These are phyloP conservation scores for Primulina tabacum DNA, from an alignment of 257 asterid genomes.

Conservation along the genomic window DNA sequence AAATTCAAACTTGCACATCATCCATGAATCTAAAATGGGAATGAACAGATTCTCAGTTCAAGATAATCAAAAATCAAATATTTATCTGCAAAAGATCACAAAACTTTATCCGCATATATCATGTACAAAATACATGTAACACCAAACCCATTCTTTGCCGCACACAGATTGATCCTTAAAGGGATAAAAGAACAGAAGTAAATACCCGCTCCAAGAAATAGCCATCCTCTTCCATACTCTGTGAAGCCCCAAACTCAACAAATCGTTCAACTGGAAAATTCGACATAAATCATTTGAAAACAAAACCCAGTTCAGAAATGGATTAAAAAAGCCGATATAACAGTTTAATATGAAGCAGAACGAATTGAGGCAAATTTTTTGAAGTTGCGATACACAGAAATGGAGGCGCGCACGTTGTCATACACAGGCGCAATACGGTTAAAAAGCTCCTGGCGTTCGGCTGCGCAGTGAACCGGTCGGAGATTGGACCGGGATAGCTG, in stretches of 20 bases:
- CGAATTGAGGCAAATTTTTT: conserved; percentile 1
- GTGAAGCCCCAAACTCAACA: conserved; percentile 68
- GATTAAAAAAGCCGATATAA: too few species aligned
- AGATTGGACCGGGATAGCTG: conserved; percentile 28
- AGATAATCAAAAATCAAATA: conserved; percentile 16
- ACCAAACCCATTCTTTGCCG: not conserved
- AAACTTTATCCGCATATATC: not conserved
- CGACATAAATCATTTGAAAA: not conserved
- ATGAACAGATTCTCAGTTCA: not conserved
- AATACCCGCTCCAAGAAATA: conserved; percentile 84
- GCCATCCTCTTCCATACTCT: conserved; percentile 89
- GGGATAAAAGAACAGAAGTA: not conserved
- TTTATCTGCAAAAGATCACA: not conserved
- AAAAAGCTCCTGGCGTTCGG: conserved; percentile 68
- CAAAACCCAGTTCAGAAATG: not conserved
- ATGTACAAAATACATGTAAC: not conserved
- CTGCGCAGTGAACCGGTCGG: conserved; percentile 37
- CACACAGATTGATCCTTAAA: not conserved
- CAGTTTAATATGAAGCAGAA: not conserved
- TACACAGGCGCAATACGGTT: conserved; percentile 84
- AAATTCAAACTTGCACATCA: not conserved
- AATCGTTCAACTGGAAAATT: conserved; percentile 63
- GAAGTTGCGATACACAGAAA: not conserved
- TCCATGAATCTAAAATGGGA: not conserved
- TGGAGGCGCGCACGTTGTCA: conserved; percentile 53